Evolutionary conservation across 2,329 filamentous ascomycete species (phyloP), one percentile per base, ranked within the genome.

Genomic region (Apiospora arundinis): DNA sequence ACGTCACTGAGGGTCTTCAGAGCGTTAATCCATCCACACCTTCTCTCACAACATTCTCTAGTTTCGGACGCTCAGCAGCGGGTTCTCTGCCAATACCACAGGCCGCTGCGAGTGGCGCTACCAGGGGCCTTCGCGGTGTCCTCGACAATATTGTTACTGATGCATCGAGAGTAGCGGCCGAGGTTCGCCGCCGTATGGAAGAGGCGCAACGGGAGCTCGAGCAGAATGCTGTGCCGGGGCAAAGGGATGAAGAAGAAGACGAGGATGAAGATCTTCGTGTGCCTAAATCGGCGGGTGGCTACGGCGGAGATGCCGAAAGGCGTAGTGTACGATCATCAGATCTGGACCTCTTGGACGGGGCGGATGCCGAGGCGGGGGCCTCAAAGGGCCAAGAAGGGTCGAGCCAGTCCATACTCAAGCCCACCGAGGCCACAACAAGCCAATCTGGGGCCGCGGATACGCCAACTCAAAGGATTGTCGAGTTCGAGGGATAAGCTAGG

Each of bases 81-180:
- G 77, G 81, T 6, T 78, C 82, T 6, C 76, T 83, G 79, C 83
- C 74, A 75, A 81, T 52, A 77, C 81, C 73, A 74, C 86, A 71
- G 77, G 85, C 76, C 32, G 81, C 80, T 37, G 79, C 78, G 37
- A 73, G 83, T n/a, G 85, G 87, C 0, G 87, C 88, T 49, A 88
- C 92, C 73, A 86, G 95, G 75, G 94, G 96, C 28, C 87, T 99
- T 1, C 89, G 96, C 56, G 96, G 96, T 25, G 96, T 99, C 72
- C 86, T 99, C 49, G 96, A 99, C 83, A 97, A 97, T 77, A 98
- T 99, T 77, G 96, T 98, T 74, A 97, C 93, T 1, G 96, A 99
- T 79, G 96, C 96, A 56, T 98, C 98, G 91, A 92, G 95, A 45
- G 95, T 98, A 72, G 96, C 96, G 0, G 93, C 92, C 0, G 96